Evolutionary conservation across 202 grass and related monocot genomes (phyloP).

Genomic region (Carex arenaria): DNA sequence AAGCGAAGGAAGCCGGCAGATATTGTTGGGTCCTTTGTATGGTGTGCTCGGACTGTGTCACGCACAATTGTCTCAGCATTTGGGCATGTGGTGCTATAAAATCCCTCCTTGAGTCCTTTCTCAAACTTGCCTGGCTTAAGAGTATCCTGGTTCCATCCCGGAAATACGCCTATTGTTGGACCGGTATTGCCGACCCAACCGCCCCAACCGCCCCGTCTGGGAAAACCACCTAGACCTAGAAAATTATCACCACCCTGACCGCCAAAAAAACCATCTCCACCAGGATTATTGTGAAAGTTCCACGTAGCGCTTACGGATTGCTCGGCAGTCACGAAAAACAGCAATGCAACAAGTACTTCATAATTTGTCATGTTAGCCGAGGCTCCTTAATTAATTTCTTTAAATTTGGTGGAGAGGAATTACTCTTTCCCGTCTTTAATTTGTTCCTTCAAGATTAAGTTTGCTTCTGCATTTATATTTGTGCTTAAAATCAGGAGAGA

Average conservation of each 20-base stretch:
- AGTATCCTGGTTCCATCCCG: not conserved
- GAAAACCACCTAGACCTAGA: not conserved
- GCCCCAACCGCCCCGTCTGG: not conserved
- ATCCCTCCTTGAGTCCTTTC: slow-evolving; percentile 35
- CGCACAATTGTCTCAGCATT: slow-evolving; percentile 40
- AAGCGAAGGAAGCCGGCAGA: slow-evolving; percentile 61
- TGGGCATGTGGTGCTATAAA: slow-evolving; percentile 49
- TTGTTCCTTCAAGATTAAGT: not conserved
- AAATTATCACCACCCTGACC: not conserved
- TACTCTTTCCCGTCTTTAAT: not conserved
- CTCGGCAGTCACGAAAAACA: not conserved
- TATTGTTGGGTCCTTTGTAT: slow-evolving; percentile 32
- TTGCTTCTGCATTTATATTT: not conserved
- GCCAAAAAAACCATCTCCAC: not conserved
- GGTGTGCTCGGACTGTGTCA: slow-evolving; percentile 25
- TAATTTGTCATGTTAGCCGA: not conserved
- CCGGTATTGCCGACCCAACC: not conserved
- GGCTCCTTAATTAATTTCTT: not conserved
- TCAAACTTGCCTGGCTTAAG: not conserved
- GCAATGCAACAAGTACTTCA: not conserved
- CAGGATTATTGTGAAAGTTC: not conserved
- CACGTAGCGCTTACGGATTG: not conserved
- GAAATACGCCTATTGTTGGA: not conserved
- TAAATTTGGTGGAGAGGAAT: not conserved
- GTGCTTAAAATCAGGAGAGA: not conserved